A percentile compares a stretch with the other conserved stretches of the same genome.
Evolutionary conservation across 257 asterid genomes (phyloP).

Genomic region (Plantago major): DNA sequence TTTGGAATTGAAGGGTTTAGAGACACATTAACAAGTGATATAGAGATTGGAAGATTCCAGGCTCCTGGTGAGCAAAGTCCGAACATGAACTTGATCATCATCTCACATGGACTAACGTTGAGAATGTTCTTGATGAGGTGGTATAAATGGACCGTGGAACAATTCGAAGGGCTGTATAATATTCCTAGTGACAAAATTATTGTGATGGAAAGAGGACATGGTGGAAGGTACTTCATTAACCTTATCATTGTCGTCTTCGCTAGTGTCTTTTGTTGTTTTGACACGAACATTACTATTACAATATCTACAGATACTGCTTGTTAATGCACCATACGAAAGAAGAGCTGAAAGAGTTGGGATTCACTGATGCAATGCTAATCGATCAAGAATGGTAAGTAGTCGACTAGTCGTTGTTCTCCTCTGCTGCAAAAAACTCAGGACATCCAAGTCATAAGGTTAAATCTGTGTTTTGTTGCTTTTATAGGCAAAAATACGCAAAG

Average conservation of each 20-base stretch:
- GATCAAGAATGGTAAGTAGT: constrained; percentile 67
- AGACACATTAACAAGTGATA: constrained; percentile 68
- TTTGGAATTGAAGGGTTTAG: constrained; percentile 48
- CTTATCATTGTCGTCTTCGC: neutral
- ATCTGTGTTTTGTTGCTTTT: neutral
- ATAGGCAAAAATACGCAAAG: constrained; percentile 64
- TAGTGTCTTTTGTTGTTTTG: neutral
- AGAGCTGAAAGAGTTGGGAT: constrained; percentile 53
- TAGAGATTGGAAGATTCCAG: constrained; percentile 78
- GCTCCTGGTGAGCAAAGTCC: constrained; percentile 78
- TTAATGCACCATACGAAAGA: constrained; percentile 61
- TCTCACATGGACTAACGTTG: constrained; percentile 59
- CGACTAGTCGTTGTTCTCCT: neutral
- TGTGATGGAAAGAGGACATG: constrained; percentile 79
- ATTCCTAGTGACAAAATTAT: constrained; percentile 47
- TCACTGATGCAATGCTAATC: constrained; percentile 59
- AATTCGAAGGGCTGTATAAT: constrained; percentile 70
- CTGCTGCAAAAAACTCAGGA: no score
- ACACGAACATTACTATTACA: neutral
- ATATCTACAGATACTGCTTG: constrained; percentile 53
- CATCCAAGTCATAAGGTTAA: no score
- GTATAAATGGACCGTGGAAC: constrained; percentile 80
- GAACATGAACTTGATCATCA: constrained; percentile 63
- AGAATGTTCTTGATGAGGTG: constrained; percentile 71
- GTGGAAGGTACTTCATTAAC: constrained; percentile 54